A percentile compares a stretch with the other conserved stretches of the same genome.
phyloP scores from a whole-genome alignment of 108 stramenopile species.

The Cyclostephanos invisitatus region DNA sequence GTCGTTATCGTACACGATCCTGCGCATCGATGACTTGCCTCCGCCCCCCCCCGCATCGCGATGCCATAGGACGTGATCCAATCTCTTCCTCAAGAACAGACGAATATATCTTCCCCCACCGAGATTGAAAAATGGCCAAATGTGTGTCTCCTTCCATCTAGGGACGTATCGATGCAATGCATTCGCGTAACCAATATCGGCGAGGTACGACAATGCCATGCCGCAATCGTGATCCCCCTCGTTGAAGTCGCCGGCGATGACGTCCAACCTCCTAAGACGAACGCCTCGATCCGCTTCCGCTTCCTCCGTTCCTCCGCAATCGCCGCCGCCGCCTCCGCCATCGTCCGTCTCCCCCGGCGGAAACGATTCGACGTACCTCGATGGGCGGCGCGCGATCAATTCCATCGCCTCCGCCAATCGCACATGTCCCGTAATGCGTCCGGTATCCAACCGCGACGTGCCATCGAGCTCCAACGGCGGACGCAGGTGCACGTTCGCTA shows the following conservation, averaged over 20 bases:
- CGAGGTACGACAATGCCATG: slow-evolving; percentile 31
- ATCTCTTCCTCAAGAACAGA: slow-evolving; percentile 38
- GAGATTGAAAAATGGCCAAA: slow-evolving; percentile 30
- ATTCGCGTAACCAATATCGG: slow-evolving; percentile 25
- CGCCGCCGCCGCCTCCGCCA: no score
- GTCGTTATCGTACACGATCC: no score
- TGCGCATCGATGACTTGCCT: slow-evolving; percentile 6
- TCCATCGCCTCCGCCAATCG: slow-evolving; percentile 37
- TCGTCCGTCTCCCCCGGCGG: no score
- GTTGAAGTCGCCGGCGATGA: slow-evolving; percentile 50
- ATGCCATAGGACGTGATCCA: slow-evolving; percentile 49
- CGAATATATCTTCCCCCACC: slow-evolving; percentile 2
- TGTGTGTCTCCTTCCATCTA: slow-evolving; percentile 41
- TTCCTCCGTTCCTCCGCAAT: neutral
- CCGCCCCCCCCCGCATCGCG: neutral
- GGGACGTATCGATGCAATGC: slow-evolving; percentile 37
- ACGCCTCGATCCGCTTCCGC: neutral
- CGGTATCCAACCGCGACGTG: slow-evolving; percentile 40
- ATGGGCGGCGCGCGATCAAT: no score
- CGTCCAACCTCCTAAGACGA: slow-evolving; percentile 7
- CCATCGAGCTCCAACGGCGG: slow-evolving; percentile 49
- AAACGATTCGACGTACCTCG: neutral
- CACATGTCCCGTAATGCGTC: slow-evolving; percentile 39
- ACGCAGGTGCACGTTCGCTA: slow-evolving; percentile 32
- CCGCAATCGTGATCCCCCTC: slow-evolving; percentile 32